These are phyloP conservation scores for Apostasia ramifera DNA, from an alignment of 106 monocot genomes.

Conservation along the genomic window DNA sequence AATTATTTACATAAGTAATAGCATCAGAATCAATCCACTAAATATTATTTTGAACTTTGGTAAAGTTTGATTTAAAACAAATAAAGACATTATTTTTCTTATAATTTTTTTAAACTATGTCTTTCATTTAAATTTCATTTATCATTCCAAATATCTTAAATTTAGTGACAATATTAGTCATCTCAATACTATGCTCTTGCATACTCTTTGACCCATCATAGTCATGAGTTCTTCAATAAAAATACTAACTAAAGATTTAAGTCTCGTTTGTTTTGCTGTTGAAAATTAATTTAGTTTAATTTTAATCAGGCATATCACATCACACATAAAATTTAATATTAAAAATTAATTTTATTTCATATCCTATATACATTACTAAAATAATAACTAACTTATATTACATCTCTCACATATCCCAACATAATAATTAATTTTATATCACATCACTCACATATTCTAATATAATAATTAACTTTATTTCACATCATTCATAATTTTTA, in stretches of 20 bases:
- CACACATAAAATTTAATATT: too few species aligned
- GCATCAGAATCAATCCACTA: conserved; percentile 12
- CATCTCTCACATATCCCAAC: too few species aligned
- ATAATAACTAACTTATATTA: too few species aligned
- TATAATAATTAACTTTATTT: too few species aligned
- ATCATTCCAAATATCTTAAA: conserved; percentile 4
- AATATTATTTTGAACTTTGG: conserved; percentile 15
- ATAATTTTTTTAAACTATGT: conserved; percentile 18
- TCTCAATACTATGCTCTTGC: conserved; percentile 10
- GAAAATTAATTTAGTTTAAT: too few species aligned
- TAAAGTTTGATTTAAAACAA: conserved; percentile 15
- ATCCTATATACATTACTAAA: too few species aligned
- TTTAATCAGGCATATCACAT: too few species aligned
- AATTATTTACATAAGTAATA: conserved; percentile 15
- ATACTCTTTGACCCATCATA: conserved; percentile 5
- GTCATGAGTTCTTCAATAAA: conserved; percentile 11
- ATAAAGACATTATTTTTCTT: conserved; percentile 1
- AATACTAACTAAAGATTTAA: conserved; percentile 3
- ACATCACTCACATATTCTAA: too few species aligned
- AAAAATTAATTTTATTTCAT: too few species aligned
- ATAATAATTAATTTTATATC: too few species aligned
- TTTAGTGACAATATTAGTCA: conserved; percentile 10
- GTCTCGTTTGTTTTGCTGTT: too few species aligned
- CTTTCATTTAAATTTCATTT: background rate
- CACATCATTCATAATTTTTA: too few species aligned